Percentiles rank a stretch among this genome's conserved stretches.
phyloP scores from a whole-genome alignment of 129 eudicot species.

The Ambrosia artemisiifolia region DNA sequence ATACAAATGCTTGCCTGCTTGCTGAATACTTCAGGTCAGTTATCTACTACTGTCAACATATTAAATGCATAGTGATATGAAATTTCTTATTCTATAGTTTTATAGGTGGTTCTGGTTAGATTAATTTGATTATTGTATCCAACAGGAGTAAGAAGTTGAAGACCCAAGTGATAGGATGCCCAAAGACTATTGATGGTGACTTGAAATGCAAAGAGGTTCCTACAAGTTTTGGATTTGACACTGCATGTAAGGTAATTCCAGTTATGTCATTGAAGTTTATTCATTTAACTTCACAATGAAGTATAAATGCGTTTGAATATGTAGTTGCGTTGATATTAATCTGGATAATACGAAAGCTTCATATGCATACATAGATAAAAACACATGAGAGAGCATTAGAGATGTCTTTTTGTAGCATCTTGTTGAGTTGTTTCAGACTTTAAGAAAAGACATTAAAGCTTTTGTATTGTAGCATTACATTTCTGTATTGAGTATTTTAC shows the following conservation, averaged over 20 bases:
- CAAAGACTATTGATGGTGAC: conserved; percentile 98
- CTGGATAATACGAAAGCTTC: too few species aligned
- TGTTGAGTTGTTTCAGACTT: too few species aligned
- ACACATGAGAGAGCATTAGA: too few species aligned
- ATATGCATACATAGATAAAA: too few species aligned
- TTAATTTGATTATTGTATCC: background rate
- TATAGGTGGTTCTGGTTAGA: background rate
- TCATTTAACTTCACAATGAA: too few species aligned
- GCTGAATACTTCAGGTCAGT: conserved; percentile 87
- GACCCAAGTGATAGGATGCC: conserved; percentile 91
- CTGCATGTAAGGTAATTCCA: conserved; percentile 86
- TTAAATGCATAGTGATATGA: background rate
- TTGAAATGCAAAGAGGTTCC: conserved; percentile 97
- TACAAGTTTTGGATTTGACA: conserved; percentile 95
- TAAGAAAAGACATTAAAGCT: too few species aligned
- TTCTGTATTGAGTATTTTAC: too few species aligned
- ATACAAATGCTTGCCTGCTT: conserved; percentile 95
- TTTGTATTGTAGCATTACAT: too few species aligned
- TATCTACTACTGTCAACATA: background rate
- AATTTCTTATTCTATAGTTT: background rate
- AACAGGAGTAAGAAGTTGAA: conserved; percentile 81
- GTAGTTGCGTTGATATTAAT: too few species aligned
- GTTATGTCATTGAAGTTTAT: background rate
- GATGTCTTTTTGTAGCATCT: too few species aligned
- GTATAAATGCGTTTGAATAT: too few species aligned